Percentiles rank a stretch among this genome's conserved stretches.
phyloP scores from a whole-genome alignment of 306 rosid genomes.

The Amphicarpaea edgeworthii region DNA sequence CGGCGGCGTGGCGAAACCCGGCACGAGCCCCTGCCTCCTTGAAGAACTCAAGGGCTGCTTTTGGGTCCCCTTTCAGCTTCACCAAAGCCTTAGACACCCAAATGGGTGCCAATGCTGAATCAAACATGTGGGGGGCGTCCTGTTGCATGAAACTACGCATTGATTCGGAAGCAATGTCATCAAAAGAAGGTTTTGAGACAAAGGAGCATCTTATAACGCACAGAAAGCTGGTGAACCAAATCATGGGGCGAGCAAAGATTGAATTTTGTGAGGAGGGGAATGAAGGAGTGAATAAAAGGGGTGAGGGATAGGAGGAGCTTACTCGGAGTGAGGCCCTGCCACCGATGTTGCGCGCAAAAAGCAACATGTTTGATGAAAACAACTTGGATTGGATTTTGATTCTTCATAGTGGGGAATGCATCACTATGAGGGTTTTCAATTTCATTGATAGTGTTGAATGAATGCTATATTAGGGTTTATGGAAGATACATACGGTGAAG shows the following conservation, averaged over 20 bases:
- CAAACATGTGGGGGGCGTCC: conserved; percentile 58
- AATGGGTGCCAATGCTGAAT: conserved; percentile 73
- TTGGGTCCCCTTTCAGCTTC: conserved; percentile 69
- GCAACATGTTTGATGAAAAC: conserved; percentile 57
- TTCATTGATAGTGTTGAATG: conserved; percentile 38
- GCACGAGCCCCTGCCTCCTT: conserved; percentile 58
- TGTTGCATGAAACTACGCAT: conserved; percentile 56
- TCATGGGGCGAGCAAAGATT: conserved; percentile 54
- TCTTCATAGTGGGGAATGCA: conserved; percentile 32
- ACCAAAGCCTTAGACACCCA: conserved; percentile 71
- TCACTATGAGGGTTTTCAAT: conserved; percentile 37
- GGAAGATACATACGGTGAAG: background rate
- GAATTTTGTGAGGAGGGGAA: conserved; percentile 44
- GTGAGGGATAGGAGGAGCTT: conserved; percentile 60
- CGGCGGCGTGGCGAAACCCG: conserved; percentile 66
- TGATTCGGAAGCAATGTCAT: conserved; percentile 51
- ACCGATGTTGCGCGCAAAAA: conserved; percentile 65
- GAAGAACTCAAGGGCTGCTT: conserved; percentile 74
- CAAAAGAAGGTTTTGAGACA: conserved; percentile 54
- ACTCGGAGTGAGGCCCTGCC: conserved; percentile 69
- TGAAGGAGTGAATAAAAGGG: conserved; percentile 41
- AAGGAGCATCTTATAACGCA: conserved; percentile 73
- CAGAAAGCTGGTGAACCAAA: conserved; percentile 66
- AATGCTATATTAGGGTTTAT: conserved; percentile 46
- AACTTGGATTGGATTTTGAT: conserved; percentile 23